Conservation (phyloP, 495 filamentous ascomycete genomes). For the Cudoniella acicularis region DNA sequence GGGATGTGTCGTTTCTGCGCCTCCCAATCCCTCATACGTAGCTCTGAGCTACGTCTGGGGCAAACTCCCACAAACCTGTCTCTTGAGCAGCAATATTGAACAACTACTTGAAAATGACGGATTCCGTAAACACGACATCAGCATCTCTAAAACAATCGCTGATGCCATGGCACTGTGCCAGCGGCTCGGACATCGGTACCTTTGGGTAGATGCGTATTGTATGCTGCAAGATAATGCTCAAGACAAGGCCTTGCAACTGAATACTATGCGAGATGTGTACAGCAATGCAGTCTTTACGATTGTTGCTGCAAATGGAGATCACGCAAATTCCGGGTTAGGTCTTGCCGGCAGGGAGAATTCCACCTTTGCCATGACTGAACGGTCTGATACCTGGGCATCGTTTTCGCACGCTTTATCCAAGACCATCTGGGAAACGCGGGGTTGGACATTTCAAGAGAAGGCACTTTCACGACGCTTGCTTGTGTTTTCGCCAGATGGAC, state of each 20-base stretch:
- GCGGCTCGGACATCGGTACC: conserved; percentile 17
- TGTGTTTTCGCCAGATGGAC: conserved; percentile 22
- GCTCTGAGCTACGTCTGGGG: conserved; percentile 29
- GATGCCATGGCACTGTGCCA: conserved; percentile 19
- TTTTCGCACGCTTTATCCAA: neutral
- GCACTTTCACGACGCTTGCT: conserved; percentile 29
- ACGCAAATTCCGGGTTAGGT: neutral
- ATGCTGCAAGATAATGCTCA: conserved; percentile 26
- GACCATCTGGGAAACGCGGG: conserved; percentile 25
- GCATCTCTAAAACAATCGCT: conserved; percentile 17
- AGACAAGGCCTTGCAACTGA: conserved; percentile 17
- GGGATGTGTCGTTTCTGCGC: neutral
- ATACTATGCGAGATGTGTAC: conserved; percentile 25
- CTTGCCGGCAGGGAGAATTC: neutral
- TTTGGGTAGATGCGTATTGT: conserved; percentile 30
- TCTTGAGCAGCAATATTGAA: neutral
- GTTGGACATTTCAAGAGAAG: conserved; percentile 36
- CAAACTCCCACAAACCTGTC: neutral
- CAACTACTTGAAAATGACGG: neutral
- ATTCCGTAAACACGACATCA: neutral
- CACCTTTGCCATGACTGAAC: neutral
- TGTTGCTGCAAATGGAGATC: conserved; percentile 16
- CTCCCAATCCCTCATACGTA: conserved; percentile 8
- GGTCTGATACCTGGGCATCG: neutral
- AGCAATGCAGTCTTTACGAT: conserved; percentile 20